Percentiles rank a stretch among this genome's conserved stretches.
Conservation (phyloP, 345 rosid species). For the Microthlaspi erraticum region DNA sequence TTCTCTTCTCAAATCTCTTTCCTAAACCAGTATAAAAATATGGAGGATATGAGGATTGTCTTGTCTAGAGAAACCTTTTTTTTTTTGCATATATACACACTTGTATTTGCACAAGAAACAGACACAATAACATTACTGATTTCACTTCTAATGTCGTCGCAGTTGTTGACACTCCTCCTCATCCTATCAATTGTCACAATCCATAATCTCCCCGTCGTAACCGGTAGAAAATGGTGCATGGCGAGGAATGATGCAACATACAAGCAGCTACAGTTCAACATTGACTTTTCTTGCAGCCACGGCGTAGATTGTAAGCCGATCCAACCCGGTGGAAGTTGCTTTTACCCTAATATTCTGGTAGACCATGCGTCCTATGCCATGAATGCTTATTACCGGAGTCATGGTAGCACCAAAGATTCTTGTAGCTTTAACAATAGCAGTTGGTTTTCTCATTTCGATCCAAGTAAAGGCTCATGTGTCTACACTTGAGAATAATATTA, state of each 20-base stretch:
- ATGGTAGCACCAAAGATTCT: constrained; percentile 16
- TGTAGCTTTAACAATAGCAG: not conserved
- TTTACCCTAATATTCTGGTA: constrained; percentile 62
- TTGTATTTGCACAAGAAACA: not conserved
- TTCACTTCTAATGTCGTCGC: constrained; percentile 11
- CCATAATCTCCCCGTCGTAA: constrained; percentile 11
- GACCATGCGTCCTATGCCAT: constrained; percentile 79
- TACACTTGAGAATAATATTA: constrained; percentile 1
- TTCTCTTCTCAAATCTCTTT: no score
- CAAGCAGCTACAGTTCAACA: constrained; percentile 63
- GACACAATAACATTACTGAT: not conserved
- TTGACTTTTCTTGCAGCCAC: constrained; percentile 69
- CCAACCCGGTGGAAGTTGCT: constrained; percentile 71
- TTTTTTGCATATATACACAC: not conserved
- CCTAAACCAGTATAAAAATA: no score
- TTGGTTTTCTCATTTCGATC: not conserved
- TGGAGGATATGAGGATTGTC: no score
- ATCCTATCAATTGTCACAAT: constrained; percentile 14
- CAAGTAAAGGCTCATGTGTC: constrained; percentile 29
- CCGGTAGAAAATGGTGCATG: constrained; percentile 65
- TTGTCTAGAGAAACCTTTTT: no score
- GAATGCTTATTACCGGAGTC: constrained; percentile 69
- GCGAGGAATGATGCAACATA: constrained; percentile 49
- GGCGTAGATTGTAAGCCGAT: constrained; percentile 58
- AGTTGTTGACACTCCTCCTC: not conserved